Conservation (phyloP, 192 early-diverging fungal genomes). For the Entomortierella parvispora region DNA sequence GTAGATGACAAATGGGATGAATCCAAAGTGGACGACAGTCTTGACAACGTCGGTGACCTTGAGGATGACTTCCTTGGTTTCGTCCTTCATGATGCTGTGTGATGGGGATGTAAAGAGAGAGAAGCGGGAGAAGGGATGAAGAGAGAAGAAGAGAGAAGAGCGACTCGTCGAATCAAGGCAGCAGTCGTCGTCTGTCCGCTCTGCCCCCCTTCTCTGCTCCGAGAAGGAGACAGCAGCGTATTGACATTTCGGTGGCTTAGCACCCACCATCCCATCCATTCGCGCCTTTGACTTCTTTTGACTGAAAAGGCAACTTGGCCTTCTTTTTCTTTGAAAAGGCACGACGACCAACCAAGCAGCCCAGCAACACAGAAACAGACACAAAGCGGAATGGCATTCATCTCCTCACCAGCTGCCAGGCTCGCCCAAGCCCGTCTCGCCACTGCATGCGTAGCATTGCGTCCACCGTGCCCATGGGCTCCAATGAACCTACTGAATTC, state of each 20-base stretch:
- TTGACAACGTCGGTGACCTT: constrained; percentile 65
- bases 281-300: no score
- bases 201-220: no score
- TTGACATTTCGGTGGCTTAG: constrained; percentile 10
- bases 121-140: not conserved
- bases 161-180: no score
- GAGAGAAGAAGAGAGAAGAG: not conserved
- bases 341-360: constrained; percentile 1
- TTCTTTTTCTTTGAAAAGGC: no score
- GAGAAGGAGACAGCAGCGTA: no score
- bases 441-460: not conserved
- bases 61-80: constrained; percentile 62
- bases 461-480: not conserved
- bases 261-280: not conserved
- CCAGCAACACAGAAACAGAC: constrained; percentile 10
- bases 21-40: constrained; percentile 68
- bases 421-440: constrained; percentile 4
- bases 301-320: no score
- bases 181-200: constrained; percentile 6
- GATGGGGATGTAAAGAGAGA: not conserved
- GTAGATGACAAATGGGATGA: constrained; percentile 70
- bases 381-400: constrained; percentile 12
- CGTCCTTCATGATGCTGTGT: constrained; percentile 52
- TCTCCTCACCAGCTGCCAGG: no score
- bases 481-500: not conserved